Conservation (phyloP, 2,329 filamentous ascomycete species). For the Ophiostoma angusticollis region DNA sequence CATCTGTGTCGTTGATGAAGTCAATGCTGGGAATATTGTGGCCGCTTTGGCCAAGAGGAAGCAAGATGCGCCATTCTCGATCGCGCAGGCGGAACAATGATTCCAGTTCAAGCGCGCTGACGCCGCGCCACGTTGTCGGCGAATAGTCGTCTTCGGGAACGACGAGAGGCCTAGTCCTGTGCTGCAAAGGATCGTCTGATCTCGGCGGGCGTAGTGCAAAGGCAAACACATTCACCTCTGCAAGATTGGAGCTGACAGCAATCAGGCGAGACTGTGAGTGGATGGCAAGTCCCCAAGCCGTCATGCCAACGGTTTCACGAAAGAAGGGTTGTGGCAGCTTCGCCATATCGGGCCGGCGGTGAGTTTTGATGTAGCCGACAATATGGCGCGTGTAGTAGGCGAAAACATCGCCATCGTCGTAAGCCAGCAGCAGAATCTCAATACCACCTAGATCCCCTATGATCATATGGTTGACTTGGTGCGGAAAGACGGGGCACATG, state of each 20-base stretch:
- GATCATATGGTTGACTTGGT: constrained; percentile 57
- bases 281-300: constrained; percentile 81
- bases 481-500: constrained; percentile 37
- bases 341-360: background rate
- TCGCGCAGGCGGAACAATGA: constrained; percentile 27
- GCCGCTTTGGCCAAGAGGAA: constrained; percentile 27
- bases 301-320: constrained; percentile 58
- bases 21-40: constrained; percentile 41
- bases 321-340: constrained; percentile 43
- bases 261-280: constrained; percentile 73
- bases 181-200: constrained; percentile 12
- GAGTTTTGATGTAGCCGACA: constrained; percentile 27
- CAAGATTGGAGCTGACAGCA: constrained; percentile 68
- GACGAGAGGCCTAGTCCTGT: constrained; percentile 4
- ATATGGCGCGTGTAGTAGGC: constrained; percentile 53
- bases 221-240: constrained; percentile 40
- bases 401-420: constrained; percentile 63
- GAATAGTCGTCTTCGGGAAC: constrained; percentile 12
- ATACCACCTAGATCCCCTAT: constrained; percentile 55
- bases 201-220: constrained; percentile 21
- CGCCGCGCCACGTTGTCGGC: constrained; percentile 12
- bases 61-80: constrained; percentile 37
- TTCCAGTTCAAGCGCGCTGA: constrained; percentile 17
- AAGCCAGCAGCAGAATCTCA: constrained; percentile 55
- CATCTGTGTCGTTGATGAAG: constrained; percentile 33